Evolutionary conservation across 2,329 filamentous ascomycete species (phyloP).

Genomic region (Didymella arachidicola): DNA sequence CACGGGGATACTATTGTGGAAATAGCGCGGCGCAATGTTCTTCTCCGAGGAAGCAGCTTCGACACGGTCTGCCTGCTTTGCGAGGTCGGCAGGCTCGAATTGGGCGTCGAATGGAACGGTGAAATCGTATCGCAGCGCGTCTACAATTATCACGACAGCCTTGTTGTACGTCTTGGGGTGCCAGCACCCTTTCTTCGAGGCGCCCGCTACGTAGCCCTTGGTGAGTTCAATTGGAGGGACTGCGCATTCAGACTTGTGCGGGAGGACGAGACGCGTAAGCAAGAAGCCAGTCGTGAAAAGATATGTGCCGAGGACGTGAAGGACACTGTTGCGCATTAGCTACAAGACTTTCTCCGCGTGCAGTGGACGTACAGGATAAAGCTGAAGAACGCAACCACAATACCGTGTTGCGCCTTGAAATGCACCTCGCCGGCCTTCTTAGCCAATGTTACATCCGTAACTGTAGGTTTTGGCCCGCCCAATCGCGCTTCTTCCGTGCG

Average conservation of each 20-base stretch:
- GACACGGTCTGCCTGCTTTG: conserved; percentile 11
- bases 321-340: conserved; percentile 56
- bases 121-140: conserved; percentile 96
- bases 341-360: not conserved
- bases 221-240: conserved; percentile 70
- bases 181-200: conserved; percentile 79
- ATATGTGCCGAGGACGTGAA: conserved; percentile 83
- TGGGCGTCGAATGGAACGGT: conserved; percentile 76
- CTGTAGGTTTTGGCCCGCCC: conserved; percentile 36
- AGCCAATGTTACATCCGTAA: conserved; percentile 35
- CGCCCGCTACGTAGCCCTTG: conserved; percentile 49
- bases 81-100: conserved; percentile 53
- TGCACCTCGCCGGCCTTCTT: conserved; percentile 56
- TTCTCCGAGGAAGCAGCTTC: conserved; percentile 23
- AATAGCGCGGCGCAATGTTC: conserved; percentile 62
- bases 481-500: conserved; percentile 19
- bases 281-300: conserved; percentile 96
- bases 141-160: conserved; percentile 87
- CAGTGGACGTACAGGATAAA: conserved; percentile 64
- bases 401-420: conserved; percentile 62
- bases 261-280: conserved; percentile 81
- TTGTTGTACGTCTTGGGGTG: conserved; percentile 93
- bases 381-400: conserved; percentile 70
- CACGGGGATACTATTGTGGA: conserved; percentile 87
- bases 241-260: conserved; percentile 79